Evolutionary conservation across 2,329 filamentous ascomycete species (phyloP).

Genomic region (Zasmidium citrigriseum): DNA sequence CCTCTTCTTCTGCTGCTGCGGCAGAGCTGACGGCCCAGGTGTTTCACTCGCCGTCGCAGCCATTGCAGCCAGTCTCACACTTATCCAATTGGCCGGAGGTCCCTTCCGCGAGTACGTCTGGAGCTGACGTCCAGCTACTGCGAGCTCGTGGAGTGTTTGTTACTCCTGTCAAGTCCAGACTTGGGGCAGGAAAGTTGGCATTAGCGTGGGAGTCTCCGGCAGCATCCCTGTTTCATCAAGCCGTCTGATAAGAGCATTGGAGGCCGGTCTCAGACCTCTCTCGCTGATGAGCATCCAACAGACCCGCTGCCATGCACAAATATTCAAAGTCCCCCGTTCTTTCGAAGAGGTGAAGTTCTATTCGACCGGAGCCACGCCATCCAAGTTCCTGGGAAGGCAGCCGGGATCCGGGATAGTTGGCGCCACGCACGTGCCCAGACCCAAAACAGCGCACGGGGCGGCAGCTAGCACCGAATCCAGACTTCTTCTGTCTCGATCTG

Average conservation of each 20-base stretch:
- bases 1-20: slow-evolving; percentile 16
- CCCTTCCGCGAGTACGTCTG: not conserved
- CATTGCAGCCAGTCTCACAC: not conserved
- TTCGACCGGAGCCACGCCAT: not conserved
- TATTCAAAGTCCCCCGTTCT: not conserved
- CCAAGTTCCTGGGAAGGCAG: not conserved
- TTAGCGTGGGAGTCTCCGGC: not conserved
- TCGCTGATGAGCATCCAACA: not conserved
- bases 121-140: not conserved
- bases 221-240: not conserved
- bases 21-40: not conserved
- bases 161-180: not conserved
- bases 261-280: not conserved
- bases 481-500: not conserved
- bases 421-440: not conserved
- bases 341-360: not conserved
- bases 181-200: not conserved
- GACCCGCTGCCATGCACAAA: not conserved
- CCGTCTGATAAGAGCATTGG: no score
- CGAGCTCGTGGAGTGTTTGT: not conserved
- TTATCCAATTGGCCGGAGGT: not conserved
- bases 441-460: not conserved
- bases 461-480: not conserved
- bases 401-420: not conserved
- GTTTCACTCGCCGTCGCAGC: slow-evolving; percentile 5